Percentiles rank a stretch among this genome's conserved stretches.
phyloP scores from a whole-genome alignment of 2,329 filamentous ascomycete species.

The Hypoxylon sp. region DNA sequence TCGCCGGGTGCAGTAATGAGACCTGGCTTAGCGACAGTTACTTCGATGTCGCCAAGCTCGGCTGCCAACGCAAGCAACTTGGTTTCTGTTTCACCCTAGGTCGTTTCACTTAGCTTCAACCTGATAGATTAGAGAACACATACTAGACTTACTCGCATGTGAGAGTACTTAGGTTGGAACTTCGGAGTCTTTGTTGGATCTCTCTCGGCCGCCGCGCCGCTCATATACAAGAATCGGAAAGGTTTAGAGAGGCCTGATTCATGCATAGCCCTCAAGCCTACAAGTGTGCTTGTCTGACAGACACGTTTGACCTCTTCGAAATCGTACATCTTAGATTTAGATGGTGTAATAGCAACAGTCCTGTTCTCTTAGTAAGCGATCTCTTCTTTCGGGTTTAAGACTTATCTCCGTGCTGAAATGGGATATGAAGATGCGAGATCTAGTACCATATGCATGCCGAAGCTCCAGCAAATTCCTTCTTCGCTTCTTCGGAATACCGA shows the following conservation, averaged over 20 bases:
- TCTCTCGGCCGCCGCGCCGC: conserved; percentile 60
- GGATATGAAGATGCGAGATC: neutral
- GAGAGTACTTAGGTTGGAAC: conserved; percentile 58
- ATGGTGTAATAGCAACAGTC: conserved; percentile 51
- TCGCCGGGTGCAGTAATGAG: conserved; percentile 56
- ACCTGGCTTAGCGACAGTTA: conserved; percentile 60
- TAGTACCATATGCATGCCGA: conserved; percentile 57
- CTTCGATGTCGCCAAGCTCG: conserved; percentile 58
- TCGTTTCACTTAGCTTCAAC: neutral
- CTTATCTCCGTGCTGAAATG: conserved; percentile 11
- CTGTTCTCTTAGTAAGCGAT: conserved; percentile 37
- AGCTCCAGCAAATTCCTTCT: conserved; percentile 58
- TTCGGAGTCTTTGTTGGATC: conserved; percentile 62
- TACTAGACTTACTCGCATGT: conserved; percentile 61
- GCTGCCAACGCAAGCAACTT: conserved; percentile 59
- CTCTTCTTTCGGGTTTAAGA: conserved; percentile 1
- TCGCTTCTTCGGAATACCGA: conserved; percentile 58
- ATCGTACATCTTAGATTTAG: conserved; percentile 37
- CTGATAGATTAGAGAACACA: too few species aligned
- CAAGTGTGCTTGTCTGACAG: conserved; percentile 47
- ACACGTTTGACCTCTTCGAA: conserved; percentile 48
- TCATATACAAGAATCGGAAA: conserved; percentile 59
- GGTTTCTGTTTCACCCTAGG: conserved; percentile 63
- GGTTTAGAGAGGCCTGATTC: conserved; percentile 49
- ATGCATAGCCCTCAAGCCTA: conserved; percentile 50